Evolutionary conservation across 768 basidiomycete species (phyloP).

Genomic region (Russula ochroleuca): DNA sequence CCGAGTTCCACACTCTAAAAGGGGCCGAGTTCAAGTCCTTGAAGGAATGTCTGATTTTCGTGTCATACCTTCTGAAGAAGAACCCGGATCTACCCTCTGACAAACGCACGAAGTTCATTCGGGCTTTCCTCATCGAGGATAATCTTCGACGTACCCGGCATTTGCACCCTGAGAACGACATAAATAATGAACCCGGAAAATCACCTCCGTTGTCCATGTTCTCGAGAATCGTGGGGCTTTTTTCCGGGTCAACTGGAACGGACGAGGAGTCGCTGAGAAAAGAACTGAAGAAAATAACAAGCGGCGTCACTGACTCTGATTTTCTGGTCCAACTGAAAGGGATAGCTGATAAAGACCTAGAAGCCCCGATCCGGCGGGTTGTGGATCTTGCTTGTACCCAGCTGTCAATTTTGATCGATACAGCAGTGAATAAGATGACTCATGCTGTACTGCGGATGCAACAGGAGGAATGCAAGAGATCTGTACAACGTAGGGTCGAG

Average conservation of each 20-base stretch:
- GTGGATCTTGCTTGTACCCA: neutral
- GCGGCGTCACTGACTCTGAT: neutral
- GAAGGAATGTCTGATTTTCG: neutral
- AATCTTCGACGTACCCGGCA: neutral
- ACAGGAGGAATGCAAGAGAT: neutral
- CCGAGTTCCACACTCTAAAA: neutral
- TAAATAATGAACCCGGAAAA: neutral
- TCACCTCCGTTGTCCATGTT: neutral
- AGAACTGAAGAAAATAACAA: conserved; percentile 10
- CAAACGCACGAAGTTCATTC: neutral
- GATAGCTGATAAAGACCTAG: conserved; percentile 5
- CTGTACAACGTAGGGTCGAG: neutral
- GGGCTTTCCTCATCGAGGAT: neutral
- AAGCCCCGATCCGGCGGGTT: neutral
- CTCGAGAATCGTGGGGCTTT: neutral
- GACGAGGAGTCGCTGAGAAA: neutral
- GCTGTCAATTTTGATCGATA: conserved; percentile 4
- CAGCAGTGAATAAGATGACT: neutral
- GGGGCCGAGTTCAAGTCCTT: neutral
- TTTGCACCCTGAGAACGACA: neutral
- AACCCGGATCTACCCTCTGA: neutral
- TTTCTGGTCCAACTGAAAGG: conserved; percentile 16
- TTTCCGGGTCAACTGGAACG: neutral
- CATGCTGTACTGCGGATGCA: conserved; percentile 11
- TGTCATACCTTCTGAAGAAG: neutral